Conservation (phyloP, 139 green algal genomes). For the Yamagishiella unicocca region DNA sequence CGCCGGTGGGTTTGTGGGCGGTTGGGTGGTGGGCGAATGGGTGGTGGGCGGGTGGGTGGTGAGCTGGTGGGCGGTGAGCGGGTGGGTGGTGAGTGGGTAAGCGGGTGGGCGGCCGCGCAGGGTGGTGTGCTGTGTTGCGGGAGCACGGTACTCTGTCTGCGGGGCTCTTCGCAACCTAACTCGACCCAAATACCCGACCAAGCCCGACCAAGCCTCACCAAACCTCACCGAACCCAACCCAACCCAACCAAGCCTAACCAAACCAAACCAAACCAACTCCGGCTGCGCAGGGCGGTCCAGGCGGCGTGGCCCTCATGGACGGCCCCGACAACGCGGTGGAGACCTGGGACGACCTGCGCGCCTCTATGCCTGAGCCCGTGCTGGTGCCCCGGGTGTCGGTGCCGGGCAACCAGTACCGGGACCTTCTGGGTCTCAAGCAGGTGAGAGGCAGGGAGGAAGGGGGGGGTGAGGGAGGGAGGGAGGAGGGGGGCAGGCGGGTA, state of each 20-base stretch:
- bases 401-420: slow-evolving; percentile 45
- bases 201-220: too few species aligned
- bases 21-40: background rate
- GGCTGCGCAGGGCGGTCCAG: background rate
- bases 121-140: background rate
- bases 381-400: slow-evolving; percentile 35
- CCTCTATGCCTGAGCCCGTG: slow-evolving; percentile 42
- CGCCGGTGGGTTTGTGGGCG: slow-evolving; percentile 3
- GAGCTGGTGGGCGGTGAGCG: too few species aligned
- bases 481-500: background rate
- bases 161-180: too few species aligned
- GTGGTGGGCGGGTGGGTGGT: background rate
- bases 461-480: background rate
- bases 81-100: too few species aligned
- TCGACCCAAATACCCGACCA: background rate
- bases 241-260: background rate
- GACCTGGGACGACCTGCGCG: slow-evolving; percentile 56
- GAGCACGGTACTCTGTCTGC: too few species aligned
- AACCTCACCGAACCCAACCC: too few species aligned
- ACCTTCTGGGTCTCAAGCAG: slow-evolving; percentile 47
- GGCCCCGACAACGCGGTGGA: slow-evolving; percentile 48
- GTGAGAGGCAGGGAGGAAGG: background rate
- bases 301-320: slow-evolving; percentile 39
- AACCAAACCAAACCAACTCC: background rate
- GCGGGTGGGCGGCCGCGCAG: too few species aligned